Evolutionary conservation across 1,139 yeast genomes (phyloP).

Genomic region (Zygotorulaspora mrakii): DNA sequence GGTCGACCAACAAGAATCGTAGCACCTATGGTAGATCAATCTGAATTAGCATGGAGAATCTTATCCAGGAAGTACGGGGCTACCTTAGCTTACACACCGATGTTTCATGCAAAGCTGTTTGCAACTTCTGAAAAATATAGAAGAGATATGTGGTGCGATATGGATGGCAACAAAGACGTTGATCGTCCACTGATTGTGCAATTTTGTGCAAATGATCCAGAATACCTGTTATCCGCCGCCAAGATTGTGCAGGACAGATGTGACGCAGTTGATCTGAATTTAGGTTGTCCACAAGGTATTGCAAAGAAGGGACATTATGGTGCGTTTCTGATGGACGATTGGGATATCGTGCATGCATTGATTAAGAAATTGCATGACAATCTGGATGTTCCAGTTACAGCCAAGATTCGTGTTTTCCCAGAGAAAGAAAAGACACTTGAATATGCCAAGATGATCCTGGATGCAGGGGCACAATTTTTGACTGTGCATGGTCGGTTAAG

Average conservation of each 20-base stretch:
- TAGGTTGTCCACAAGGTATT: constrained; percentile 98
- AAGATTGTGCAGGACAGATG: constrained; percentile 73
- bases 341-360: constrained; percentile 74
- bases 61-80: constrained; percentile 88
- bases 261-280: constrained; percentile 92
- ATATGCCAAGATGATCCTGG: constrained; percentile 86
- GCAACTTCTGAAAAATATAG: constrained; percentile 82
- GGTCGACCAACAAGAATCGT: constrained; percentile 81
- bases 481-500: constrained; percentile 95
- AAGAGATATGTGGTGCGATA: constrained; percentile 61
- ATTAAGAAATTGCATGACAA: constrained; percentile 71
- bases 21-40: constrained; percentile 98
- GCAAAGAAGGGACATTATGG: constrained; percentile 95
- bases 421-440: constrained; percentile 78
- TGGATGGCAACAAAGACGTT: constrained; percentile 62
- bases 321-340: constrained; percentile 93
- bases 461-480: constrained; percentile 92
- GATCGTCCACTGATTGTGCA: constrained; percentile 90
- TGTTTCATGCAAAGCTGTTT: constrained; percentile 90
- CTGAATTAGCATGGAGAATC: constrained; percentile 93
- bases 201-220: constrained; percentile 95
- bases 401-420: constrained; percentile 87
- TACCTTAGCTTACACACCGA: constrained; percentile 90
- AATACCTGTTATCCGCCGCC: constrained; percentile 76
- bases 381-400: constrained; percentile 84